Conservation (phyloP, 2,329 filamentous ascomycete genomes). For the Aspergillus arachidicola region DNA sequence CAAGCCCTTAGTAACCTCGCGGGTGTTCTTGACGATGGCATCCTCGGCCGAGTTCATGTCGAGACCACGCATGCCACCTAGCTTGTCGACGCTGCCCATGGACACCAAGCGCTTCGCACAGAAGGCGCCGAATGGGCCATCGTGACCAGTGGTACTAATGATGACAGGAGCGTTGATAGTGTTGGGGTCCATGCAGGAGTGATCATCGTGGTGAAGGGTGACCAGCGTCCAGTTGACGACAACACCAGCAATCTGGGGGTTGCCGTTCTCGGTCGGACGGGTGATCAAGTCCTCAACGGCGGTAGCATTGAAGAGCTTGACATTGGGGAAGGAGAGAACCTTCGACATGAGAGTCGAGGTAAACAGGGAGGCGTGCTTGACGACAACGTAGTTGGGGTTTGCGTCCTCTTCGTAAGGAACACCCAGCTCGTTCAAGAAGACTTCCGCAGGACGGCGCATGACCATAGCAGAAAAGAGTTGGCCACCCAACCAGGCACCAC, state of each 20-base stretch:
- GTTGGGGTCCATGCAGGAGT: conserved; percentile 96
- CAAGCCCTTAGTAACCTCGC: conserved; percentile 83
- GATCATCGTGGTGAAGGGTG: conserved; percentile 82
- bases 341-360: conserved; percentile 83
- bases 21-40: conserved; percentile 88
- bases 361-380: conserved; percentile 92
- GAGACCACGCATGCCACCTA: conserved; percentile 88
- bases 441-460: conserved; percentile 88
- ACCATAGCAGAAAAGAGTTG: conserved; percentile 96
- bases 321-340: conserved; percentile 82
- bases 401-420: conserved; percentile 88
- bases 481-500: conserved; percentile 89
- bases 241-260: conserved; percentile 71
- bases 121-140: conserved; percentile 89
- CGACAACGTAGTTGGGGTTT: conserved; percentile 84
- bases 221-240: conserved; percentile 97
- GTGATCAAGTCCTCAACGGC: conserved; percentile 92
- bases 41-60: conserved; percentile 93
- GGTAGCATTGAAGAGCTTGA: conserved; percentile 96
- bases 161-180: conserved; percentile 91
- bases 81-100: conserved; percentile 80
- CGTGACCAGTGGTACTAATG: conserved; percentile 88
- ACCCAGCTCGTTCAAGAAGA: conserved; percentile 78
- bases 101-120: conserved; percentile 86
- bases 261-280: conserved; percentile 58